Conservation (phyloP, 2,329 filamentous ascomycete species). For the Chaetomiaceae sp. region DNA sequence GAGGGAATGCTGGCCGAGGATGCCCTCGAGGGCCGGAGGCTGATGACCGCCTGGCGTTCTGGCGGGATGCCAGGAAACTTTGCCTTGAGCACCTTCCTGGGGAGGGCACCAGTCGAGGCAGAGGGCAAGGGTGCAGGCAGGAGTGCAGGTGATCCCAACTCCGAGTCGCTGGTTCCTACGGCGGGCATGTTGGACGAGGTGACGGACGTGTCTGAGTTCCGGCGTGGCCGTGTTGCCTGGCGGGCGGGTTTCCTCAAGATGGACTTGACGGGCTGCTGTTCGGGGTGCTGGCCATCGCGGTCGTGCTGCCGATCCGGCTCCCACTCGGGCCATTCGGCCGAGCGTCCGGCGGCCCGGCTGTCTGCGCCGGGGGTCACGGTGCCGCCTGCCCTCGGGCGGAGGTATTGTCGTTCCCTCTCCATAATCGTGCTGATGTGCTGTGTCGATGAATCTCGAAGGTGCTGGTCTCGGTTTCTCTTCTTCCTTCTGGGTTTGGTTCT, state of each 20-base stretch:
- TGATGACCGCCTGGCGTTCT: constrained; percentile 24
- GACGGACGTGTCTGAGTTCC: constrained; percentile 28
- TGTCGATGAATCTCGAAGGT: neutral
- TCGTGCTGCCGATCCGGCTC: constrained; percentile 17
- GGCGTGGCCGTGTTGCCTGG: constrained; percentile 21
- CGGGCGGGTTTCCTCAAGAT: constrained; percentile 23
- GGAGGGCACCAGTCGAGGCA: constrained; percentile 15
- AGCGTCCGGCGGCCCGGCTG: constrained; percentile 14
- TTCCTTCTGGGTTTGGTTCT: too few species aligned
- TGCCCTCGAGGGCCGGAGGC: constrained; percentile 24
- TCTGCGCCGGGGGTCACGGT: constrained; percentile 18
- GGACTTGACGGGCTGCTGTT: constrained; percentile 20
- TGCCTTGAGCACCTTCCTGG: constrained; percentile 28
- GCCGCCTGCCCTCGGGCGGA: constrained; percentile 24
- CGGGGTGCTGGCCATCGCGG: constrained; percentile 1
- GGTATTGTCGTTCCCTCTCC: constrained; percentile 26
- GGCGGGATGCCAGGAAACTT: constrained; percentile 24
- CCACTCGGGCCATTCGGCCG: constrained; percentile 24
- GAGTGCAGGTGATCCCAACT: constrained; percentile 11
- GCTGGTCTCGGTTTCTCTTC: too few species aligned
- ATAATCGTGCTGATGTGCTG: constrained; percentile 11
- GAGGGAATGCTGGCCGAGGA: constrained; percentile 17
- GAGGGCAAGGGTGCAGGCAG: constrained; percentile 7
- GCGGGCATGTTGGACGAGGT: constrained; percentile 26
- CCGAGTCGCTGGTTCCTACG: constrained; percentile 23